Conservation (phyloP, 441 rosid genomes). For the Jatropha podagrica region DNA sequence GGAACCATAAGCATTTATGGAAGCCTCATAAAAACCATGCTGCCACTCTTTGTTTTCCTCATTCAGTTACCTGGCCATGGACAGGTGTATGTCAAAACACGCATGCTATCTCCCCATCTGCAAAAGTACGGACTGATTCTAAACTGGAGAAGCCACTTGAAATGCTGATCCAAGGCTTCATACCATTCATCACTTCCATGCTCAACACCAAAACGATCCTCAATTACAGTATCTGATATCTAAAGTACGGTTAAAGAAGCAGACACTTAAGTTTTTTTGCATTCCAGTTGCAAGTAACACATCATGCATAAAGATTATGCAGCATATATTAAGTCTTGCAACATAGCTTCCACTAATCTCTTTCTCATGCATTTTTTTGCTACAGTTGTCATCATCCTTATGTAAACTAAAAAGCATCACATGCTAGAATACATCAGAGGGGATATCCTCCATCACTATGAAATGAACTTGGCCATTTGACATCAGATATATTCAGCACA, state of each 20-base stretch:
- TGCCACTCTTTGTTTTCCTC: slow-evolving; percentile 14
- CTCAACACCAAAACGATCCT: slow-evolving; percentile 88
- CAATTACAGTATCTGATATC: slow-evolving; percentile 97
- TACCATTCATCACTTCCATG: slow-evolving; percentile 91
- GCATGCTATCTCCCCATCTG: slow-evolving; percentile 93
- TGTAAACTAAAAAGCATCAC: neutral
- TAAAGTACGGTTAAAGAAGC: slow-evolving; percentile 37
- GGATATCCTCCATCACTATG: neutral
- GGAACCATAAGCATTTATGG: slow-evolving; percentile 12
- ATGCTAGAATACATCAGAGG: neutral
- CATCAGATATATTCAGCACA: neutral
- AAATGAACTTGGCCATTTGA: slow-evolving; percentile 7
- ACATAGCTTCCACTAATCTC: neutral
- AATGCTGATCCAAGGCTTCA: slow-evolving; percentile 71
- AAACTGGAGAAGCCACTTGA: slow-evolving; percentile 93
- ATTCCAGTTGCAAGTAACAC: neutral
- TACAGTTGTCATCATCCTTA: neutral
- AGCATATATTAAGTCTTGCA: neutral
- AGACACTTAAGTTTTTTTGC: slow-evolving; percentile 14
- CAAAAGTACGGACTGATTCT: slow-evolving; percentile 94
- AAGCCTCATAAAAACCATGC: neutral
- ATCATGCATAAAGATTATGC: slow-evolving; percentile 1
- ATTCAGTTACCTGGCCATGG: slow-evolving; percentile 83
- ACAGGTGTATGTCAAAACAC: slow-evolving; percentile 87
- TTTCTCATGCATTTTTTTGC: neutral